A percentile compares a stretch with the other conserved stretches of the same genome.
These are phyloP conservation scores for Phlebiopsis flavidoalba DNA, from an alignment of 768 basidiomycete species.

Conservation along the genomic window DNA sequence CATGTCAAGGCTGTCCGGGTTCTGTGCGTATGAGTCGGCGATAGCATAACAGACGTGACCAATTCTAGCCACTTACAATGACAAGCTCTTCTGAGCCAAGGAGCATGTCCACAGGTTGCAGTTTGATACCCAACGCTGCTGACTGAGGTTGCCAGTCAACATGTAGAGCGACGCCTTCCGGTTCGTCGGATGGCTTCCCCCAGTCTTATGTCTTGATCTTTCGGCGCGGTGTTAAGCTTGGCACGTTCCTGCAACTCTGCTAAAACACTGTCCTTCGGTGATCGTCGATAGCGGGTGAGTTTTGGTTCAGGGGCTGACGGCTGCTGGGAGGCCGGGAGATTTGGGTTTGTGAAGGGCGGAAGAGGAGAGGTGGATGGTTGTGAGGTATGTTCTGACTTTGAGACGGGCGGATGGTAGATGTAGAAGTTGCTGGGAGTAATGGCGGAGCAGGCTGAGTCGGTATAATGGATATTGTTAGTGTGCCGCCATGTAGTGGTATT, in stretches of 20 bases:
- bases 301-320: not conserved
- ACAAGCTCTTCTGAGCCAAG: slow-evolving; percentile 38
- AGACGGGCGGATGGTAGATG: not conserved
- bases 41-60: not conserved
- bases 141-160: slow-evolving; percentile 75
- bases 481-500: slow-evolving; percentile 64
- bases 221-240: slow-evolving; percentile 35
- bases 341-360: not conserved
- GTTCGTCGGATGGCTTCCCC: slow-evolving; percentile 61
- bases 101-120: slow-evolving; percentile 43
- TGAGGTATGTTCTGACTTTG: slow-evolving; percentile 1
- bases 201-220: not conserved
- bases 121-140: slow-evolving; percentile 55
- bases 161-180: slow-evolving; percentile 64
- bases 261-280: slow-evolving; percentile 48
- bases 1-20: slow-evolving; percentile 72
- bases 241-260: slow-evolving; percentile 59
- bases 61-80: slow-evolving; percentile 45
- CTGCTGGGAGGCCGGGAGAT: not conserved
- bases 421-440: not conserved
- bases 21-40: slow-evolving; percentile 29
- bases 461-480: slow-evolving; percentile 66
- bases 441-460: slow-evolving; percentile 36
- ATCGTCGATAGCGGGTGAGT: slow-evolving; percentile 42
- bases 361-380: not conserved